phyloP scores from a whole-genome alignment of 2,329 filamentous ascomycete genomes.

The Aspergillus sp. region DNA sequence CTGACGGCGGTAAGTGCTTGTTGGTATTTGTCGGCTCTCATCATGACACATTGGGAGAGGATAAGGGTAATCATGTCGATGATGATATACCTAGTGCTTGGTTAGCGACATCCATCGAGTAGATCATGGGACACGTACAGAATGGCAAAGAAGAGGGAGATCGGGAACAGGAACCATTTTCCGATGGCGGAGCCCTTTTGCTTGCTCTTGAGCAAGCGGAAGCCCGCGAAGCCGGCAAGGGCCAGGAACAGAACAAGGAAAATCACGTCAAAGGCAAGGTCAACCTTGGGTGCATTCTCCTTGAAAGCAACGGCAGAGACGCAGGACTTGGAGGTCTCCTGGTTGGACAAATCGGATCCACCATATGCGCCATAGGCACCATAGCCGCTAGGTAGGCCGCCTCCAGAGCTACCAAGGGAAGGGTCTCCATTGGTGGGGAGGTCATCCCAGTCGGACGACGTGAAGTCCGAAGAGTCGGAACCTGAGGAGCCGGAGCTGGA shows the following conservation, averaged over 20 bases:
- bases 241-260: slow-evolving; percentile 15
- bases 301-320: slow-evolving; percentile 3
- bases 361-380: not conserved
- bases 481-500: too few species aligned
- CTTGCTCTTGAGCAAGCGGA: slow-evolving; percentile 3
- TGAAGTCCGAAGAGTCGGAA: too few species aligned
- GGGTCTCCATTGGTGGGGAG: not conserved
- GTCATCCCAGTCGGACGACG: not conserved
- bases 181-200: not conserved
- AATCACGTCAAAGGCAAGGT: slow-evolving; percentile 16
- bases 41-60: slow-evolving; percentile 9
- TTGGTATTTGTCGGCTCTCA: not conserved
- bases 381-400: not conserved
- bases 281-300: not conserved
- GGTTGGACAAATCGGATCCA: not conserved
- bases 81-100: not conserved
- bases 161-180: slow-evolving; percentile 10
- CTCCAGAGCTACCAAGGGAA: not conserved
- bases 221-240: not conserved
- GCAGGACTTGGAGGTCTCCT: not conserved
- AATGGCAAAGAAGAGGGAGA: slow-evolving; percentile 12
- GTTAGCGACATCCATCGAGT: not conserved
- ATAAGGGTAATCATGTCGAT: slow-evolving; percentile 6
- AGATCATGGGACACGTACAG: slow-evolving; percentile 1
- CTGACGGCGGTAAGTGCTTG: not conserved